phyloP scores from a whole-genome alignment of 1,284 basidiomycete genomes.

The Ceratorhiza oryzae-sativae region DNA sequence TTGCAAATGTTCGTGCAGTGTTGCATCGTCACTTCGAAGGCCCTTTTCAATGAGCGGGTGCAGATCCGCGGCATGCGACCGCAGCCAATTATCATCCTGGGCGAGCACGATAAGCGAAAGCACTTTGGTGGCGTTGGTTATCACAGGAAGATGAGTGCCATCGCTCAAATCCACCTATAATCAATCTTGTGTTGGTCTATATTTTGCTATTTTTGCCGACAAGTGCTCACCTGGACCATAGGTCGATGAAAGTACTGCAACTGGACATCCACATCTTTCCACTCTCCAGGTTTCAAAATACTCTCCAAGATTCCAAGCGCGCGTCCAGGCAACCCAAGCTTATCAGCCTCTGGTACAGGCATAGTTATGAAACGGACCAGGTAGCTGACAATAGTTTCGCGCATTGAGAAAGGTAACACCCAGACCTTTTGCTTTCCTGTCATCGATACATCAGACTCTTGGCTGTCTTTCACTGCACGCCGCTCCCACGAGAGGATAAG shows the following conservation, averaged over 20 bases:
- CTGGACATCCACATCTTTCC: slow-evolving; percentile 95
- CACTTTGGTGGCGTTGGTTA: slow-evolving; percentile 87
- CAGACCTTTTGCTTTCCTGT: slow-evolving; percentile 53
- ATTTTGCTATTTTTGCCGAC: not conserved
- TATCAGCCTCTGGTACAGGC: slow-evolving; percentile 70
- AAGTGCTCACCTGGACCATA: slow-evolving; percentile 72
- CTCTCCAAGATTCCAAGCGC: slow-evolving; percentile 81
- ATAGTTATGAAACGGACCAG: slow-evolving; percentile 78
- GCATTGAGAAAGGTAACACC: slow-evolving; percentile 79
- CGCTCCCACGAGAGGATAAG: slow-evolving; percentile 88
- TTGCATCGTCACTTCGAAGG: slow-evolving; percentile 76
- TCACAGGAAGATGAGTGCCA: slow-evolving; percentile 58
- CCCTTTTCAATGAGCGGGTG: slow-evolving; percentile 90
- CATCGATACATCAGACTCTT: slow-evolving; percentile 45
- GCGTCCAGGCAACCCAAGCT: slow-evolving; percentile 72
- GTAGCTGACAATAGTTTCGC: slow-evolving; percentile 93
- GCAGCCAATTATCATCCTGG: slow-evolving; percentile 87
- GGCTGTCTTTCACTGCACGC: slow-evolving; percentile 56
- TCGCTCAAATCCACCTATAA: slow-evolving; percentile 56
- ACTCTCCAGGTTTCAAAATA: slow-evolving; percentile 82
- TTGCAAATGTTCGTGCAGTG: slow-evolving; percentile 79
- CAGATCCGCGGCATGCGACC: slow-evolving; percentile 77
- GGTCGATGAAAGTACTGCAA: slow-evolving; percentile 86
- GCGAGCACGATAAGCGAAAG: slow-evolving; percentile 86
- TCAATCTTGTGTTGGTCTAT: slow-evolving; percentile 19